phyloP scores from a whole-genome alignment of 1,284 basidiomycete genomes.

The Apiotrichum sp. region DNA sequence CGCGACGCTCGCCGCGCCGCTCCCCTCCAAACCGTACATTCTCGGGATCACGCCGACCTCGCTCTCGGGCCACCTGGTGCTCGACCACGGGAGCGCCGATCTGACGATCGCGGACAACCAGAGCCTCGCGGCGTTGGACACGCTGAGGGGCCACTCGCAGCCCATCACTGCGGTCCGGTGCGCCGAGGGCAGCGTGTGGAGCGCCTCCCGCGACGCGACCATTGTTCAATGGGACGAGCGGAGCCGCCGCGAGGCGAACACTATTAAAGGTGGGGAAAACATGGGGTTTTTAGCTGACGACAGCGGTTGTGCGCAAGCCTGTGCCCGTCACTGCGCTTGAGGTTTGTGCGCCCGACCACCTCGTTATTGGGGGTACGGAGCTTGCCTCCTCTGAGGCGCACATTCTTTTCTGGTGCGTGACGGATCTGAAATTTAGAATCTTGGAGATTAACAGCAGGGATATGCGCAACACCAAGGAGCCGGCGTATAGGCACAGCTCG shows the following conservation, averaged over 20 bases:
- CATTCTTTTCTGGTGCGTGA: slow-evolving; percentile 47
- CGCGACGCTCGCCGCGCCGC: slow-evolving; percentile 29
- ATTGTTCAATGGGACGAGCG: slow-evolving; percentile 46
- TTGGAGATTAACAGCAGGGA: slow-evolving; percentile 34
- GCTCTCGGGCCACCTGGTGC: slow-evolving; percentile 36
- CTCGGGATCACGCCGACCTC: slow-evolving; percentile 40
- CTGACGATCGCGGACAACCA: slow-evolving; percentile 42
- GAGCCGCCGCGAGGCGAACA: slow-evolving; percentile 25
- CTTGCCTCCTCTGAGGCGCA: slow-evolving; percentile 48
- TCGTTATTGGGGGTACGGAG: slow-evolving; percentile 50
- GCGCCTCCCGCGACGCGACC: slow-evolving; percentile 36
- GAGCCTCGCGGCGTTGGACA: slow-evolving; percentile 36
- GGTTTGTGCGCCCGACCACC: slow-evolving; percentile 35
- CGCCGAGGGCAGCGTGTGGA: slow-evolving; percentile 34
- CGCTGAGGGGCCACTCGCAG: slow-evolving; percentile 30
- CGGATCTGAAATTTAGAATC: background rate
- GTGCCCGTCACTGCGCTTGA: slow-evolving; percentile 43
- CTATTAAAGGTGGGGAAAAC: slow-evolving; percentile 36
- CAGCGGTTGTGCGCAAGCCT: slow-evolving; percentile 41
- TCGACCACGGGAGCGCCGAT: slow-evolving; percentile 33
- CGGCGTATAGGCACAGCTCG: slow-evolving; percentile 48
- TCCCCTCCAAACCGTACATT: slow-evolving; percentile 38
- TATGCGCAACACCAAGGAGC: slow-evolving; percentile 36
- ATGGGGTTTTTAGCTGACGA: background rate
- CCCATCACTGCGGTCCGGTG: slow-evolving; percentile 31